Evolutionary conservation across 352 stramenopile genomes (phyloP), one percentile per base, ranked within the genome.

Genomic region (Phytopythium ostracodes): DNA sequence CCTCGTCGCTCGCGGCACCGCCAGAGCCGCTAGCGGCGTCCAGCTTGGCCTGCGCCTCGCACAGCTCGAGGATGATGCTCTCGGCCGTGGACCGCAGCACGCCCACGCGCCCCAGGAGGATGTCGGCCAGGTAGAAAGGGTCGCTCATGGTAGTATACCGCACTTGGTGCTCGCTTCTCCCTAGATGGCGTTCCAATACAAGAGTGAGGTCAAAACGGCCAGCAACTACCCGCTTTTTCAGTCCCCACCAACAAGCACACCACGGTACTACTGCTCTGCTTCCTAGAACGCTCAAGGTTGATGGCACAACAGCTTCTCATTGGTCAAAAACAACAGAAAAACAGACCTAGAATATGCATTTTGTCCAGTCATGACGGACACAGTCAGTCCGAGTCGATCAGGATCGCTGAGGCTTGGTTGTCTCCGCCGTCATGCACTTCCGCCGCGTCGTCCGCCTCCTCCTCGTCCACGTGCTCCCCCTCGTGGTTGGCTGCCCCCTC

Each of bases 51-150:
- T 87, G 79, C 42, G 82, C 82, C 63, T 89, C 79, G 59, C 82
- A 87, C 12, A 95, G 76, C 66, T 95, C 86, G 22, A 93, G 68
- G 43, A 95, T 84, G 64, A 95, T 92, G 63, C 84, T 92, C 70
- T 95, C 86, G 22, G 86, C 81, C 47, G 86, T 92, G 49, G 84
- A 92, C 54, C 86, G 86, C 50, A 95, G 69, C 57, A 92, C 86
- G 66, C 84, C 86, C 44, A 95, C 86, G 52, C 86, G 84, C 38
- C 86, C 86, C 31, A 92, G 65, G 33, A 95, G 67, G 70, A 95
- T 95, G 63, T 95, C 86, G 10, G 86, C 86, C 35, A 95, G 72
- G 61, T 92, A 92, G 72, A 95, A 92, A 60, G 86, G 86, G 61
- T 95, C 86, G 70, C 86, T 92, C 86, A 95, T 95, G 42, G 18